Conservation (phyloP, 2,329 filamentous ascomycete genomes). For the Daldinia sp. region DNA sequence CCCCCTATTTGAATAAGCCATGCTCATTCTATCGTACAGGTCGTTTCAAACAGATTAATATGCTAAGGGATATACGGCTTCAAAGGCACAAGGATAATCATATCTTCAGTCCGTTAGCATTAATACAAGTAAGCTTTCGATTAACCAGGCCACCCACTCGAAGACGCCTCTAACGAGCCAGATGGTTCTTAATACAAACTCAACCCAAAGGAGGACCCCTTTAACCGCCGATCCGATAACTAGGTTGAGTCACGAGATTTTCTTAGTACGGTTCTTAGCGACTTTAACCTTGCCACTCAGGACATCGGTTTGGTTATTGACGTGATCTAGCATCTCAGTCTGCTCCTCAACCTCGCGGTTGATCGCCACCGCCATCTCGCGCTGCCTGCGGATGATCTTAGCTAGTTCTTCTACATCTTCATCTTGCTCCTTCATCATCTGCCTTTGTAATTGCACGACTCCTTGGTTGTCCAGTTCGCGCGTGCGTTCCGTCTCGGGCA, state of each 20-base stretch:
- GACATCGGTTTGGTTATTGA: constrained; percentile 75
- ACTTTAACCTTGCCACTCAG: constrained; percentile 77
- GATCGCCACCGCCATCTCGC: constrained; percentile 82
- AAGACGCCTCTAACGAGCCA: constrained; percentile 38
- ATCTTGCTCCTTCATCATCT: constrained; percentile 82
- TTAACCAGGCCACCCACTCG: constrained; percentile 42
- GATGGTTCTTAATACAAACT: constrained; percentile 32
- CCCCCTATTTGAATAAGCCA: constrained; percentile 23
- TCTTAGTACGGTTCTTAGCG: constrained; percentile 77
- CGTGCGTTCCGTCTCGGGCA: constrained; percentile 81
- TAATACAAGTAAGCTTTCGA: constrained; percentile 37
- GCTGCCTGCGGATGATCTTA: constrained; percentile 77
- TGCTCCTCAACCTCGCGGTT: constrained; percentile 79
- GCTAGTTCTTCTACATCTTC: constrained; percentile 76
- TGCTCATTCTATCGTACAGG: constrained; percentile 15
- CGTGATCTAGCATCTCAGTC: constrained; percentile 74
- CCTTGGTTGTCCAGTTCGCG: constrained; percentile 81
- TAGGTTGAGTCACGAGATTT: constrained; percentile 62
- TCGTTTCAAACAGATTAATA: neutral
- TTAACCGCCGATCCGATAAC: constrained; percentile 28
- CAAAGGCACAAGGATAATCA: neutral
- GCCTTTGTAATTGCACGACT: constrained; percentile 78
- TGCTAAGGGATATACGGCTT: constrained; percentile 16
- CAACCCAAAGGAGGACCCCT: constrained; percentile 37
- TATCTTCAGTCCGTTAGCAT: constrained; percentile 23